These are phyloP conservation scores for Triglochin maritima DNA, from an alignment of 106 monocot species.

Conservation along the genomic window DNA sequence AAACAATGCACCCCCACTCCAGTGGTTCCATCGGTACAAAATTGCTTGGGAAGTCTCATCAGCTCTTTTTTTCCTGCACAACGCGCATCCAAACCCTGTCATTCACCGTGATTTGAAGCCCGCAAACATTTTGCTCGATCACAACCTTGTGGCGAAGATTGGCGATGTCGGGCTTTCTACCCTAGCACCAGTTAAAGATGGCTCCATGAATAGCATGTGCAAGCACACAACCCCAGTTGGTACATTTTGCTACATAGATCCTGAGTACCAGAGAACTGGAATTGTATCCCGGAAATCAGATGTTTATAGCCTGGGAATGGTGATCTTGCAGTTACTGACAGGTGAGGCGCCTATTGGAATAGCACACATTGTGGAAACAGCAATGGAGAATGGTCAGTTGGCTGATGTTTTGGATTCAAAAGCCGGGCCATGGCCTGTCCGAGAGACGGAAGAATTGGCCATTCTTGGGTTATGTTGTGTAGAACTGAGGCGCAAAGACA, in stretches of 20 bases:
- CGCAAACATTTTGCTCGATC: slow-evolving; percentile 70
- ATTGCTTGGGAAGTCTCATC: slow-evolving; percentile 64
- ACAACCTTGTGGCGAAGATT: slow-evolving; percentile 61
- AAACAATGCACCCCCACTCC: slow-evolving; percentile 32
- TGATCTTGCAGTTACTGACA: slow-evolving; percentile 64
- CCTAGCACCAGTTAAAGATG: slow-evolving; percentile 16
- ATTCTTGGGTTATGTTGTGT: slow-evolving; percentile 42
- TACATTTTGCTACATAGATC: slow-evolving; percentile 82
- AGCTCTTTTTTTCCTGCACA: slow-evolving; percentile 61
- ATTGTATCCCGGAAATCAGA: slow-evolving; percentile 56
- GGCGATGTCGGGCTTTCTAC: slow-evolving; percentile 77
- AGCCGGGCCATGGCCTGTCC: slow-evolving; percentile 55
- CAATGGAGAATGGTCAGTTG: slow-evolving; percentile 33
- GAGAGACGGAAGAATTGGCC: slow-evolving; percentile 48
- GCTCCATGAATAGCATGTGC: slow-evolving; percentile 17
- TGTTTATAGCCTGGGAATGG: slow-evolving; percentile 61
- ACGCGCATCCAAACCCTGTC: slow-evolving; percentile 50
- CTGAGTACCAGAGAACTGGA: slow-evolving; percentile 77
- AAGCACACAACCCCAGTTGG: slow-evolving; percentile 62
- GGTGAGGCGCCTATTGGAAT: slow-evolving; percentile 61
- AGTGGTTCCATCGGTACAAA: slow-evolving; percentile 52
- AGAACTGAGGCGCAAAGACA: slow-evolving; percentile 52
- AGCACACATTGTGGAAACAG: slow-evolving; percentile 34
- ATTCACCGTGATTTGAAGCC: slow-evolving; percentile 83
- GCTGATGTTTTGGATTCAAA: slow-evolving; percentile 41